Base-by-base conservation (phyloP, 2,329 filamentous ascomycete genomes). In the Sordariomycetes sp. region DNA sequence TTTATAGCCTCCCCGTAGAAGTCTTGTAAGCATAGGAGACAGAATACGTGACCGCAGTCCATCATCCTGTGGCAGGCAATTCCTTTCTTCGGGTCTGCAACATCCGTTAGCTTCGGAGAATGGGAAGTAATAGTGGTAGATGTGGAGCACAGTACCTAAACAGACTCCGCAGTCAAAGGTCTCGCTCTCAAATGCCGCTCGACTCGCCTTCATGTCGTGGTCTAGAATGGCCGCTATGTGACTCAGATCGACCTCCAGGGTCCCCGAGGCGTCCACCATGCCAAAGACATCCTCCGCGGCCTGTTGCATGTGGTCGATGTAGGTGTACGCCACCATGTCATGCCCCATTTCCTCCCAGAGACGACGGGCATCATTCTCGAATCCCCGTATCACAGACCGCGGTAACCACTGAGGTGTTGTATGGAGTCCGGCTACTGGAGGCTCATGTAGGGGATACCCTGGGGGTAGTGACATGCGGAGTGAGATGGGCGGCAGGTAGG, bases 81-180 rank as follows among this genome's bases (percentile, higher is more conserved):
- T 1, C 94, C 94, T 68, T 95, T 96, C 70, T 96, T 96, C 0
- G 90, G 90, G 68, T 97, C 92, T 80, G 58, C 1, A 50, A 24
- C 5, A 10, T 17, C n/a, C 12, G 35, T 36, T 50, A 35, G 25
- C n/a, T 34, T 56, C 35, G 32, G 28, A 50, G 17, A 12, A 7
- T 36, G 32, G 4, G 17, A 35, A 20, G 36, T 20, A n/a, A n/a
- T 7, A 20, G 39, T 24, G 28, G 32, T 12, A 51, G 13, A 24
- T 52, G 36, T 36, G 32, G 20, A 10, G n/a, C 62, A 13, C 6
- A 74, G 58, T 70, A 82, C 79, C 78, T 53, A 96, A 71, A 66
- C 91, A 96, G 53, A 97, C 80, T 1, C 87, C 89, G 62, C 92
- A 97, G 56, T 91, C 84, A 66, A 94, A 96, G 0, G 89, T 95